A percentile compares a stretch with the other conserved stretches of the same genome.
These are phyloP conservation scores for Colletotrichum sidae DNA, from an alignment of 2,329 filamentous ascomycete species.

Conservation along the genomic window DNA sequence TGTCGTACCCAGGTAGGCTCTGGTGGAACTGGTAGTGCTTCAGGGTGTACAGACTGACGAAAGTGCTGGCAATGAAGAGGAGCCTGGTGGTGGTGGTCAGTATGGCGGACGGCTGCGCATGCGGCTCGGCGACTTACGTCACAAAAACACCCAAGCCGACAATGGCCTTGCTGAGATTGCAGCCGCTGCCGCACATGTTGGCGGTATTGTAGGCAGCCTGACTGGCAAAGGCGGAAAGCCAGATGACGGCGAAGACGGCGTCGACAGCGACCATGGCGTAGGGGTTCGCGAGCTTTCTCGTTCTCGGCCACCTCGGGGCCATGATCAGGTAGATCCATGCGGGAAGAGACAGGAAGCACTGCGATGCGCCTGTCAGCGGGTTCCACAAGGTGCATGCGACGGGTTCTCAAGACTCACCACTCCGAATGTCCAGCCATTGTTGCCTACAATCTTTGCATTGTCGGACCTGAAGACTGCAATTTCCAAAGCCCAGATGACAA, in stretches of 20 bases:
- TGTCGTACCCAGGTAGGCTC: constrained; percentile 71
- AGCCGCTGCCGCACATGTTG: constrained; percentile 65
- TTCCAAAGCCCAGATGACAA: constrained; percentile 69
- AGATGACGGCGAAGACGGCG: constrained; percentile 68
- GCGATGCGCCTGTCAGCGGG: constrained; percentile 26
- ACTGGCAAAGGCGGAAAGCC: constrained; percentile 75
- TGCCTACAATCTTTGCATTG: constrained; percentile 63
- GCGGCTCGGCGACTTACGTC: constrained; percentile 60
- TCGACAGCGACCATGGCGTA: constrained; percentile 72
- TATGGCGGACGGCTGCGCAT: constrained; percentile 15
- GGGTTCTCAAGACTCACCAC: constrained; percentile 60
- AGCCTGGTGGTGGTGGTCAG: constrained; percentile 55
- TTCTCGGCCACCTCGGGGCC: constrained; percentile 72
- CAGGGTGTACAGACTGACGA: constrained; percentile 70
- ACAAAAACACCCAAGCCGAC: constrained; percentile 73
- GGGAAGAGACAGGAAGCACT: constrained; percentile 75
- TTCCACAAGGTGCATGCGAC: not conserved
- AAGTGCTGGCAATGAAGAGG: constrained; percentile 64
- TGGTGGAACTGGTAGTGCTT: constrained; percentile 73
- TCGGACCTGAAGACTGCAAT: constrained; percentile 68
- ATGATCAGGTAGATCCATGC: constrained; percentile 75
- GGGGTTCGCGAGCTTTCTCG: constrained; percentile 70
- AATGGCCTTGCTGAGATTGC: constrained; percentile 71
- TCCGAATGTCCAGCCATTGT: constrained; percentile 73
- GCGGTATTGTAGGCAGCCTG: constrained; percentile 73